Conservation (phyloP, 2,329 filamentous ascomycete genomes). For the Colletotrichum aenigma region DNA sequence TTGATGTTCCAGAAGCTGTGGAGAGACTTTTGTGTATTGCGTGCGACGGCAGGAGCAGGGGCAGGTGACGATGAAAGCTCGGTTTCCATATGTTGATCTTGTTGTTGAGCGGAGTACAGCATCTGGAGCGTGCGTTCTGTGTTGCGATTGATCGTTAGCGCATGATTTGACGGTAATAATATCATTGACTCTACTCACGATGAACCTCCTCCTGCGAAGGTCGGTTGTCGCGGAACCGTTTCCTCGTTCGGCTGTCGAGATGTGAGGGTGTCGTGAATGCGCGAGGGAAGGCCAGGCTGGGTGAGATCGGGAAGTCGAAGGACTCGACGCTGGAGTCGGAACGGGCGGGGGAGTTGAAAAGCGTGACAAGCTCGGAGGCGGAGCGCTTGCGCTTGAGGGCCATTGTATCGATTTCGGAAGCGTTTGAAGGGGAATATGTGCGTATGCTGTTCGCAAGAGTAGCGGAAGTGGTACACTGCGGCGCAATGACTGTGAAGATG, state of each 20-base stretch:
- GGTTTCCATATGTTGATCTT: slow-evolving; percentile 21
- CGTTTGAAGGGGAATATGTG: neutral
- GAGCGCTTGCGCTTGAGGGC: slow-evolving; percentile 69
- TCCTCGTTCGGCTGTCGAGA: slow-evolving; percentile 62
- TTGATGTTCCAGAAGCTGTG: slow-evolving; percentile 67
- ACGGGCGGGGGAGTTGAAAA: slow-evolving; percentile 44
- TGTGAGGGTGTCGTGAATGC: slow-evolving; percentile 40
- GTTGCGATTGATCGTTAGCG: neutral
- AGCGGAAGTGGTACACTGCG: neutral
- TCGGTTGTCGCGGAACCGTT: slow-evolving; percentile 63
- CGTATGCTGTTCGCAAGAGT: neutral
- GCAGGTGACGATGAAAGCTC: slow-evolving; percentile 18
- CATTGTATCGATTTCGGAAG: slow-evolving; percentile 36
- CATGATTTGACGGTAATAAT: neutral
- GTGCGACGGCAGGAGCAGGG: slow-evolving; percentile 5
- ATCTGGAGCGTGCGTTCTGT: slow-evolving; percentile 62
- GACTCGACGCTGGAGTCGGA: slow-evolving; percentile 36
- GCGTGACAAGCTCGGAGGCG: slow-evolving; percentile 54
- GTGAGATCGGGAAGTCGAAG: slow-evolving; percentile 32
- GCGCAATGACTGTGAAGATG: neutral
- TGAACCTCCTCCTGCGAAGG: slow-evolving; percentile 61
- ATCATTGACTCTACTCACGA: slow-evolving; percentile 43
- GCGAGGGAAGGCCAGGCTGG: slow-evolving; percentile 31
- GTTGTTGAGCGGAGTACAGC: slow-evolving; percentile 60
- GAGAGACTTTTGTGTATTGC: slow-evolving; percentile 52